A percentile compares a stretch with the other conserved stretches of the same genome.
These are phyloP conservation scores for Gracilaria gracilis DNA, from an alignment of 23 red algal species.

Conservation along the genomic window DNA sequence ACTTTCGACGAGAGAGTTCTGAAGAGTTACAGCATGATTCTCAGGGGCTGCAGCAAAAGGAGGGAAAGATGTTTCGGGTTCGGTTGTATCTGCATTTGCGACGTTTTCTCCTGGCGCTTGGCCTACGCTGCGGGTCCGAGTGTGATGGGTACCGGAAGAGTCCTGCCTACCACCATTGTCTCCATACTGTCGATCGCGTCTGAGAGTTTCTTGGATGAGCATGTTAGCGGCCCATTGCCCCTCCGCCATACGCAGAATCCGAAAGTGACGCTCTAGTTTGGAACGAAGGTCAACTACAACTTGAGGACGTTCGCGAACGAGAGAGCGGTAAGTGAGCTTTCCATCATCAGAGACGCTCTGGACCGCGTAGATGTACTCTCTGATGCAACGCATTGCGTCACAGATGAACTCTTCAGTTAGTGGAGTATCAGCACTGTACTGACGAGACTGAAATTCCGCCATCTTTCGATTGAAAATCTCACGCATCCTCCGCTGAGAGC, in stretches of 20 bases:
- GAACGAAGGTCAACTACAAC: background rate
- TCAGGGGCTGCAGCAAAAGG: too few species aligned
- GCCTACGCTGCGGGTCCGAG: background rate
- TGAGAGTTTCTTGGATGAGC: background rate
- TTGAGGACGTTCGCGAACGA: background rate
- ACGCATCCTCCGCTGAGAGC: conserved; percentile 6
- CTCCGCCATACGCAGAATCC: conserved; percentile 6
- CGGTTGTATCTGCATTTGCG: background rate
- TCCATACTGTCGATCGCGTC: background rate
- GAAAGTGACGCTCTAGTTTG: conserved; percentile 25
- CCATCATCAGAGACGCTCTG: background rate
- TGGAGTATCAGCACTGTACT: background rate
- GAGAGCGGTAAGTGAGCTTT: background rate
- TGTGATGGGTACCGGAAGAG: background rate
- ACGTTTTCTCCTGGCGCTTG: background rate
- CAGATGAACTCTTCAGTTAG: background rate
- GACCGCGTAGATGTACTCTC: background rate
- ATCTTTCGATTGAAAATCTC: conserved; percentile 39
- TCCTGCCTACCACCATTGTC: background rate
- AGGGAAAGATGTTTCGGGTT: too few species aligned
- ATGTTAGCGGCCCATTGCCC: conserved; percentile 15
- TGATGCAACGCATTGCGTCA: background rate
- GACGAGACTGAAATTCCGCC: background rate
- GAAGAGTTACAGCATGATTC: background rate
- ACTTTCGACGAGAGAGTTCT: background rate